Conservation (phyloP, 495 filamentous ascomycete species). For the Cryomyces antarcticus region DNA sequence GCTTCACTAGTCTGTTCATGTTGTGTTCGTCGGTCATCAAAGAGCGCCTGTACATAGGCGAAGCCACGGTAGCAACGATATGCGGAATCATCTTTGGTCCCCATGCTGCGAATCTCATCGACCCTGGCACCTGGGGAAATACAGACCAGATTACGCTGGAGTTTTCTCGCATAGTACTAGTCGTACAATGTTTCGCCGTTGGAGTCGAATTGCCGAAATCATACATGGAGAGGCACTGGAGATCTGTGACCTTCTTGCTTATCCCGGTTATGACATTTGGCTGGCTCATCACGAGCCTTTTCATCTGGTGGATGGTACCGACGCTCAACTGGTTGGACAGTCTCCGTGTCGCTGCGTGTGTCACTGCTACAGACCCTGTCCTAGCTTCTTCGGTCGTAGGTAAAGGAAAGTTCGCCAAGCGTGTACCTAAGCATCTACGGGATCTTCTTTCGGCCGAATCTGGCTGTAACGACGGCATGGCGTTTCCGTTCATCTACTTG, state of each 20-base stretch:
- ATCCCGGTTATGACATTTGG: conserved; percentile 95
- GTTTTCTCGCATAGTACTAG: conserved; percentile 89
- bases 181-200: conserved; percentile 98
- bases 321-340: conserved; percentile 73
- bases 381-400: conserved; percentile 95
- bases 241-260: conserved; percentile 70
- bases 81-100: conserved; percentile 97
- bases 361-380: conserved; percentile 95
- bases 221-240: conserved; percentile 98
- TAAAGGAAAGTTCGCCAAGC: conserved; percentile 95
- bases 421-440: conserved; percentile 90
- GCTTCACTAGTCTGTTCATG: conserved; percentile 98
- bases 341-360: conserved; percentile 71
- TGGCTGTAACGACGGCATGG: conserved; percentile 99
- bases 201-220: conserved; percentile 92
- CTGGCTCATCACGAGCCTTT: conserved; percentile 85
- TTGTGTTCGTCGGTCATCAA: conserved; percentile 93
- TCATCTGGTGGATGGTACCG: conserved; percentile 78
- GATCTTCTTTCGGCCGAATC: conserved; percentile 93
- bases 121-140: conserved; percentile 74
- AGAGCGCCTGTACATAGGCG: conserved; percentile 94
- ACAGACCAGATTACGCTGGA: conserved; percentile 90
- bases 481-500: conserved; percentile 95
- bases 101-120: conserved; percentile 77
- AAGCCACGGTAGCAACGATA: conserved; percentile 89